These are phyloP conservation scores for Zymoseptoria crescenta DNA, from an alignment of 2,329 filamentous ascomycete species.

Conservation along the genomic window DNA sequence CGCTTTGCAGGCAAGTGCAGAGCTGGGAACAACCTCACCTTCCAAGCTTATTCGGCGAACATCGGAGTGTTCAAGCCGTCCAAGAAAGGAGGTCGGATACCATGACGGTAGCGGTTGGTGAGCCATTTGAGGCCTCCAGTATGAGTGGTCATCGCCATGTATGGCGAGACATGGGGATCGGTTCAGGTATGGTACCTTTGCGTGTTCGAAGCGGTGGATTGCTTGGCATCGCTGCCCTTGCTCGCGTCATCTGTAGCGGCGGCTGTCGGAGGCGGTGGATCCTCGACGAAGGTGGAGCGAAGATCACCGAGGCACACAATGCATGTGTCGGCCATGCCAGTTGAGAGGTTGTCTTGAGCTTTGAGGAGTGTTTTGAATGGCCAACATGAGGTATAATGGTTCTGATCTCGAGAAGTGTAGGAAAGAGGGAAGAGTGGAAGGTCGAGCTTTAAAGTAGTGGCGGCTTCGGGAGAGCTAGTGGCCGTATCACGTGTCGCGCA, in stretches of 20 bases:
- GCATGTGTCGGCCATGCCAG: constrained; percentile 56
- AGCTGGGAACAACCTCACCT: constrained; percentile 30
- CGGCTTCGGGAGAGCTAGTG: neutral
- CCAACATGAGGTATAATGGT: constrained; percentile 10
- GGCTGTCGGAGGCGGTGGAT: constrained; percentile 35
- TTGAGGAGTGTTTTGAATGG: constrained; percentile 6
- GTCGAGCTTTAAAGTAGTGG: constrained; percentile 2
- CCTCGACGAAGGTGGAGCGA: constrained; percentile 49
- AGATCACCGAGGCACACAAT: constrained; percentile 67
- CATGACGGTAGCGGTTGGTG: constrained; percentile 15
- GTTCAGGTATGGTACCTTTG: constrained; percentile 29
- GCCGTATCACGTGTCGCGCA: neutral
- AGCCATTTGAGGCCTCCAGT: constrained; percentile 25
- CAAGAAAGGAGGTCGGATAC: constrained; percentile 30
- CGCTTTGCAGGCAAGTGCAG: constrained; percentile 19
- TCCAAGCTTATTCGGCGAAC: constrained; percentile 34
- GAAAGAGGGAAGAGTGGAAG: constrained; percentile 11
- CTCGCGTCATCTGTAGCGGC: constrained; percentile 16
- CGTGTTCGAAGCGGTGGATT: constrained; percentile 15
- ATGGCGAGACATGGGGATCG: constrained; percentile 15
- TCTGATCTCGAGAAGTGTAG: constrained; percentile 1
- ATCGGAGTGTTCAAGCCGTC: constrained; percentile 33
- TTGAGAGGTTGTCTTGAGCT: neutral
- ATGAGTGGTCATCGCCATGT: constrained; percentile 13
- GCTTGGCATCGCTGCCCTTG: constrained; percentile 22